Evolutionary conservation across 1,284 basidiomycete genomes (phyloP).

Genomic region (Pyrrhoderma noxium): DNA sequence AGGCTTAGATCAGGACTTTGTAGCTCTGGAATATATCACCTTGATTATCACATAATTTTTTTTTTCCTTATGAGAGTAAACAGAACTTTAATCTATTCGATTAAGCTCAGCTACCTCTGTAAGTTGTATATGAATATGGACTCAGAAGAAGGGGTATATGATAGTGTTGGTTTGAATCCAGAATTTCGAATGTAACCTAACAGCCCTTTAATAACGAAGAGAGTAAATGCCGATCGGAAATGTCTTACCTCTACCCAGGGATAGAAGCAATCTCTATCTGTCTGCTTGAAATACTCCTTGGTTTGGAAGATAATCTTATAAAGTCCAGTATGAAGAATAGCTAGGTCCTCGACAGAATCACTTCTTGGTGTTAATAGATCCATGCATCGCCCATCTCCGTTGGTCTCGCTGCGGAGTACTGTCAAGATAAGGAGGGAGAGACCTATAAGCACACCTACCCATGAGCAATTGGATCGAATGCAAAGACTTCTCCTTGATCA

Average conservation of each 20-base stretch:
- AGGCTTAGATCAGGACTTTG: too few species aligned
- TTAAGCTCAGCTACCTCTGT: slow-evolving; percentile 13
- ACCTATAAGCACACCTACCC: slow-evolving; percentile 25
- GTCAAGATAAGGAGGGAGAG: not conserved
- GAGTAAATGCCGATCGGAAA: not conserved
- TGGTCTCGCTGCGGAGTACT: slow-evolving; percentile 7
- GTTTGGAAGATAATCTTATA: slow-evolving; percentile 87
- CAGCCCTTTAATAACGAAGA: too few species aligned
- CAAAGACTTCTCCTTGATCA: slow-evolving; percentile 14
- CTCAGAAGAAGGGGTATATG: slow-evolving; percentile 89
- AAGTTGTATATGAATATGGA: slow-evolving; percentile 86
- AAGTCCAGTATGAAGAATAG: slow-evolving; percentile 31
- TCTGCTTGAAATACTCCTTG: slow-evolving; percentile 70
- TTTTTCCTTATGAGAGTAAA: not conserved
- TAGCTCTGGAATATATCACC: too few species aligned
- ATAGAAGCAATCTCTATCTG: slow-evolving; percentile 68
- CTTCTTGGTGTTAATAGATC: slow-evolving; percentile 12
- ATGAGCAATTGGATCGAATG: slow-evolving; percentile 26
- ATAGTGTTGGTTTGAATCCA: slow-evolving; percentile 71
- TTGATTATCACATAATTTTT: not conserved
- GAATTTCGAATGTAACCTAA: slow-evolving; percentile 71
- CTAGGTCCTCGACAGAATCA: slow-evolving; percentile 13
- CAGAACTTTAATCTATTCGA: not conserved
- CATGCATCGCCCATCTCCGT: slow-evolving; percentile 15
- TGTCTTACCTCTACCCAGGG: slow-evolving; percentile 74